Percentiles rank a stretch among this genome's conserved stretches.
phyloP scores from a whole-genome alignment of 768 basidiomycete species.

The Tulasnella sp. region DNA sequence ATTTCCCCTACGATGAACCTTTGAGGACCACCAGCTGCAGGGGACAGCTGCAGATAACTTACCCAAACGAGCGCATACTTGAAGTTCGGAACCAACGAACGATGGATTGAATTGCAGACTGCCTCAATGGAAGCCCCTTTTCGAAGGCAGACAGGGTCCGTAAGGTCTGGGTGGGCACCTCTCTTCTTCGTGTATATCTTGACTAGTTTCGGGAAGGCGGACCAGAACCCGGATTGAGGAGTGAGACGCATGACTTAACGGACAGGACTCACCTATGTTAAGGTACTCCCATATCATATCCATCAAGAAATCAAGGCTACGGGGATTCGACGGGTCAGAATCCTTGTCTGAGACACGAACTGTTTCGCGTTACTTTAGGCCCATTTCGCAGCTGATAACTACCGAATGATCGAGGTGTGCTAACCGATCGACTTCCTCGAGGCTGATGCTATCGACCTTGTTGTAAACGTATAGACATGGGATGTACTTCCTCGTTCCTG shows the following conservation, averaged over 20 bases:
- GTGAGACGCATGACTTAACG: neutral
- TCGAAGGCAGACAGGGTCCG: slow-evolving; percentile 78
- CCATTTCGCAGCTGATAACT: slow-evolving; percentile 96
- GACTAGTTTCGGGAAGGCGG: slow-evolving; percentile 43
- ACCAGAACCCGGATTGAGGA: neutral
- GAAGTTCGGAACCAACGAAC: slow-evolving; percentile 85
- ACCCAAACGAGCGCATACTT: slow-evolving; percentile 92
- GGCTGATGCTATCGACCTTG: slow-evolving; percentile 86
- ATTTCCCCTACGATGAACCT: slow-evolving; percentile 64
- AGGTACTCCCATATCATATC: slow-evolving; percentile 43
- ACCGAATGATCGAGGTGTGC: slow-evolving; percentile 77
- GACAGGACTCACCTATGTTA: neutral
- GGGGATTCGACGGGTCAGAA: neutral
- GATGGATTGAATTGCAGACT: slow-evolving; percentile 90
- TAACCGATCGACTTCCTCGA: slow-evolving; percentile 77
- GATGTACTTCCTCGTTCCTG: slow-evolving; percentile 86
- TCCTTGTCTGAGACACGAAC: neutral
- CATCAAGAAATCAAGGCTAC: slow-evolving; percentile 40
- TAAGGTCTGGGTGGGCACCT: slow-evolving; percentile 86
- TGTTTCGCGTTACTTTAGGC: slow-evolving; percentile 63
- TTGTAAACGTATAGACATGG: slow-evolving; percentile 96
- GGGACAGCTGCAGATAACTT: slow-evolving; percentile 33
- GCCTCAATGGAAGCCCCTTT: slow-evolving; percentile 93
- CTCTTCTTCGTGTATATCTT: slow-evolving; percentile 98
- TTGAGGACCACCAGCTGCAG: slow-evolving; percentile 17